phyloP scores from a whole-genome alignment of 2,329 filamentous ascomycete genomes.

The Botrytis byssoidea region DNA sequence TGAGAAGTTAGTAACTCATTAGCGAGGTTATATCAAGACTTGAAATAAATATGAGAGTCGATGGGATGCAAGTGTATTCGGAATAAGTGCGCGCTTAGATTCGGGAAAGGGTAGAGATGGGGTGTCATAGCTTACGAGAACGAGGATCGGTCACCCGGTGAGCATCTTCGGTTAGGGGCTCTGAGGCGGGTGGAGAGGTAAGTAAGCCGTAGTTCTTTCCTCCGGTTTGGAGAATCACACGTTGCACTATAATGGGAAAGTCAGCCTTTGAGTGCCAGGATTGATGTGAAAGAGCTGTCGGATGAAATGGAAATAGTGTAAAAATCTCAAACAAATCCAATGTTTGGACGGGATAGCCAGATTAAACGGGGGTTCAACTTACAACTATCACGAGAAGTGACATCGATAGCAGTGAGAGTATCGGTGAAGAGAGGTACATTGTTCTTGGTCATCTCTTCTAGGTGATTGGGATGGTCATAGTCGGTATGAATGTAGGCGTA shows the following conservation, averaged over 20 bases:
- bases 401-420: conserved; percentile 1
- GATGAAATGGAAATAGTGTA: not conserved
- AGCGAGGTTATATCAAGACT: not conserved
- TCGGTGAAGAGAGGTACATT: conserved; percentile 14
- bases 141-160: not conserved
- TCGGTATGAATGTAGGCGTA: conserved; percentile 15
- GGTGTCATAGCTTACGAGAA: not conserved
- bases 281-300: not conserved
- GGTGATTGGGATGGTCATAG: not conserved
- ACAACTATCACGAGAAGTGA: not conserved
- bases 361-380: not conserved
- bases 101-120: no score
- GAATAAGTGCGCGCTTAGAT: not conserved
- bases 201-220: conserved; percentile 10
- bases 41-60: not conserved
- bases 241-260: not conserved
- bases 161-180: conserved; percentile 1
- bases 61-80: no score
- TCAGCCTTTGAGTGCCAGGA: not conserved
- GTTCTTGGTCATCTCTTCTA: not conserved
- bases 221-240: conserved; percentile 15
- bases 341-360: not conserved
- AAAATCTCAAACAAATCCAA: not conserved
- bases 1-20: not conserved
- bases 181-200: not conserved